Evolutionary conservation across 1,284 basidiomycete genomes (phyloP), one percentile per base, ranked within the genome.

Genomic region (Ceratobasidium theobromae): DNA sequence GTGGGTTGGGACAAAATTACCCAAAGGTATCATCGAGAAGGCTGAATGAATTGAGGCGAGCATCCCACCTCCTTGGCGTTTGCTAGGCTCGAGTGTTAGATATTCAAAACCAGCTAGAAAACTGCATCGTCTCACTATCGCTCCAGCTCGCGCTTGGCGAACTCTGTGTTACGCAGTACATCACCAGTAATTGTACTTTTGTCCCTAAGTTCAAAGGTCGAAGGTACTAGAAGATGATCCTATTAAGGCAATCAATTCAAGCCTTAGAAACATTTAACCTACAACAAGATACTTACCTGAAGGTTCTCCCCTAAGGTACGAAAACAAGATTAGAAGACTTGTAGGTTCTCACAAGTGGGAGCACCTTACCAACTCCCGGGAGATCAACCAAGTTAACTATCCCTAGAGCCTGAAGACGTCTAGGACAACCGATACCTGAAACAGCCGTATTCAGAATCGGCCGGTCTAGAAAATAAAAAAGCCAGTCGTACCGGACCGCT

Each of bases 111-210:
- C 4, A 48, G 18, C 49, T 21, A 43, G 9, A 43, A 33, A 11
- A 43, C 5, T 18, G 33, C n/a, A 28, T 16, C 6, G 51, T 54
- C 73, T 40, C 65, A 77, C 75, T 75, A 73, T 30, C 70, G 51
- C 16, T 71, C 46, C 12, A 70, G 54, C 16, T 73, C 67, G 33
- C 67, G 69, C 1, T 67, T 60, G 21, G 51, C 60, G 52, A 73
- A 72, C 3, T 65, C 69, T 8, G 72, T 66, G 38, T 74, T 66
- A 12, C 66, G 66, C 9, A 76, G 66, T 18, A 71, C 62, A 45
- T 74, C 74, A 12, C 73, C 68, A 3, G 75, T 75, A 33, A 72
- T 60, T 21, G 72, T 68, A 6, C 68, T 66, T 23, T 58, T 68
- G 14, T 73, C 69, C 8, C 71, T 72, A 53, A 76, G 70, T 38